Evolutionary conservation across 2,329 filamentous ascomycete genomes (phyloP).

Genomic region (Cladosporium sp.): DNA sequence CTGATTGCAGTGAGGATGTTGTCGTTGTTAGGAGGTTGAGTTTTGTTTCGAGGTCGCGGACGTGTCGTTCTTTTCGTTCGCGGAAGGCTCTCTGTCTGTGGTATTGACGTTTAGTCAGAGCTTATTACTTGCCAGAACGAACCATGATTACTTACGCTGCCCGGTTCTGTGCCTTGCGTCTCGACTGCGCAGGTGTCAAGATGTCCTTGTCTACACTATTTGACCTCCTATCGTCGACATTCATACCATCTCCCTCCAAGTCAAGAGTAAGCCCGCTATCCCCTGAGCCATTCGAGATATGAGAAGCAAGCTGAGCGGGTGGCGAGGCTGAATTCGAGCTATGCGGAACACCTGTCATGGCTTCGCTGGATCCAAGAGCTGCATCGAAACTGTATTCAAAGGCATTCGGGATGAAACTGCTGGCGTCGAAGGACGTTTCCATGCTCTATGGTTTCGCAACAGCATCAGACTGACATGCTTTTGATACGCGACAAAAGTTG

Average conservation of each 20-base stretch:
- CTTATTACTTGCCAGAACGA: no score
- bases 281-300: conserved; percentile 33
- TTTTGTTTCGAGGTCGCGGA: conserved; percentile 87
- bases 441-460: conserved; percentile 19
- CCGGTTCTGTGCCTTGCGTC: conserved; percentile 65
- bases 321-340: conserved; percentile 24
- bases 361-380: conserved; percentile 16
- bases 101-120: conserved; percentile 1
- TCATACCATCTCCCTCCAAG: conserved; percentile 26
- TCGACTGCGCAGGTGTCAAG: conserved; percentile 47
- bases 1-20: conserved; percentile 65
- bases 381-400: conserved; percentile 21
- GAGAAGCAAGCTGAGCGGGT: conserved; percentile 21
- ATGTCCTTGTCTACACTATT: conserved; percentile 45
- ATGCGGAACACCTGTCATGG: conserved; percentile 17
- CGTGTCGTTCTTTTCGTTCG: conserved; percentile 89
- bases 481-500: no score
- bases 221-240: conserved; percentile 29
- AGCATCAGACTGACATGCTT: background rate
- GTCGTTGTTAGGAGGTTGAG: conserved; percentile 71
- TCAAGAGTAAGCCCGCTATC: conserved; percentile 41
- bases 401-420: conserved; percentile 17
- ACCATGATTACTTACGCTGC: conserved; percentile 58
- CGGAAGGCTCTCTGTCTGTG: conserved; percentile 87
- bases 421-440: conserved; percentile 22